Evolutionary conservation across 192 early-diverging fungal genomes (phyloP).

Genomic region (Linnemannia zychae): DNA sequence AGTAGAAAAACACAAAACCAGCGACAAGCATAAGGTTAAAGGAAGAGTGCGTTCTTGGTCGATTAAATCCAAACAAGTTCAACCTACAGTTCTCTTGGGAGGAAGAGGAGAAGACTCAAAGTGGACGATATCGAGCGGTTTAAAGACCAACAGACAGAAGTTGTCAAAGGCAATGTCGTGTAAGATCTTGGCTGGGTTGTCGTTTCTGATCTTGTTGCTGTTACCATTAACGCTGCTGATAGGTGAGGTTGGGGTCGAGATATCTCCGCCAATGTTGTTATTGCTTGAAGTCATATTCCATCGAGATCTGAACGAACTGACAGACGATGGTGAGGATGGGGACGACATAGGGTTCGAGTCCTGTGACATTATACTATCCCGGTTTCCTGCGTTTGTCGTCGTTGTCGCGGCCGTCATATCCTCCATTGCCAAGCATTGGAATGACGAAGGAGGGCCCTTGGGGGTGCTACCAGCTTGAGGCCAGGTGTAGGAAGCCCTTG

Average conservation of each 20-base stretch:
- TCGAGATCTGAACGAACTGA: conserved; percentile 47
- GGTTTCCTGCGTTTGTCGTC: not conserved
- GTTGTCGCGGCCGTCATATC: conserved; percentile 57
- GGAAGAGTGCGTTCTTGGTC: no score
- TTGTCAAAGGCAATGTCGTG: conserved; percentile 83
- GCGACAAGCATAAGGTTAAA: no score
- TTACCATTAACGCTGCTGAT: conserved; percentile 1
- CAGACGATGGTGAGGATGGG: conserved; percentile 47
- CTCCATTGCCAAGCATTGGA: conserved; percentile 71
- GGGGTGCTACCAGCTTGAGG: conserved; percentile 71
- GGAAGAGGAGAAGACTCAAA: conserved; percentile 65
- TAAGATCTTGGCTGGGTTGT: conserved; percentile 66
- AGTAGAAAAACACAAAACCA: not conserved
- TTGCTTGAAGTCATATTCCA: conserved; percentile 29
- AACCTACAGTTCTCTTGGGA: conserved; percentile 65
- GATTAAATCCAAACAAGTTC: no score
- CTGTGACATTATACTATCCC: conserved; percentile 50
- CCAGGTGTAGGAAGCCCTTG: conserved; percentile 80
- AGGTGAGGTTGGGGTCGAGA: conserved; percentile 8
- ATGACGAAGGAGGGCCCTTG: conserved; percentile 61
- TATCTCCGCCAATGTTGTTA: not conserved
- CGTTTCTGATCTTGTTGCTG: conserved; percentile 40
- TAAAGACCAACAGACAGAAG: conserved; percentile 80
- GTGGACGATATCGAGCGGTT: conserved; percentile 73
- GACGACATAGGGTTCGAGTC: conserved; percentile 44